Conservation (phyloP, 768 basidiomycete genomes). For the Lepiota venenata region DNA sequence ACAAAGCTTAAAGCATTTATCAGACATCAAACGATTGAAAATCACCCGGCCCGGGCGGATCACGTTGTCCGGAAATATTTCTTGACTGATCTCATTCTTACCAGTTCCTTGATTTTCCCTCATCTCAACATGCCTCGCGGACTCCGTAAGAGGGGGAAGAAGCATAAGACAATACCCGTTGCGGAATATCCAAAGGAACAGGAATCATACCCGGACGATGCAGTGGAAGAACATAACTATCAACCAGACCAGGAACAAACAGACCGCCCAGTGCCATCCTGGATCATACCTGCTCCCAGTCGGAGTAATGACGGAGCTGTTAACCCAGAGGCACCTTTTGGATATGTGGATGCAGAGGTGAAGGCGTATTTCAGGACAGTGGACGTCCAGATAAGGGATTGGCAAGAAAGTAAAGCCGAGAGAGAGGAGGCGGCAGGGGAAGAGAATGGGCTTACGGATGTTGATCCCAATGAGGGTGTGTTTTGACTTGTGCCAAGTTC, state of each 20-base stretch:
- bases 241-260: slow-evolving; percentile 15
- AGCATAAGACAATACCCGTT: slow-evolving; percentile 52
- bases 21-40: background rate
- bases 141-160: slow-evolving; percentile 74
- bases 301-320: slow-evolving; percentile 28
- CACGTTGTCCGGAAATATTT: background rate
- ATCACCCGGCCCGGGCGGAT: slow-evolving; percentile 1
- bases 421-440: slow-evolving; percentile 37
- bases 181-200: slow-evolving; percentile 16
- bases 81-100: background rate
- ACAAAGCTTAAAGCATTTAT: background rate
- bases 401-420: slow-evolving; percentile 58
- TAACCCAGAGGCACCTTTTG: slow-evolving; percentile 79
- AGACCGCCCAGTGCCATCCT: slow-evolving; percentile 51
- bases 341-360: slow-evolving; percentile 83
- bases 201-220: background rate
- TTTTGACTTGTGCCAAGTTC: slow-evolving; percentile 7
- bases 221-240: slow-evolving; percentile 12
- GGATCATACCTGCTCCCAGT: slow-evolving; percentile 52
- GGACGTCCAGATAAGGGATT: slow-evolving; percentile 82
- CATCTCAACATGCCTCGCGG: slow-evolving; percentile 60
- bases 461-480: slow-evolving; percentile 72
- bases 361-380: slow-evolving; percentile 93
- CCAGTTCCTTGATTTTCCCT: background rate
- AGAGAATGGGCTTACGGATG: slow-evolving; percentile 36